Conservation (phyloP, 305 asterid species). For the Solanum aculeatissimum region DNA sequence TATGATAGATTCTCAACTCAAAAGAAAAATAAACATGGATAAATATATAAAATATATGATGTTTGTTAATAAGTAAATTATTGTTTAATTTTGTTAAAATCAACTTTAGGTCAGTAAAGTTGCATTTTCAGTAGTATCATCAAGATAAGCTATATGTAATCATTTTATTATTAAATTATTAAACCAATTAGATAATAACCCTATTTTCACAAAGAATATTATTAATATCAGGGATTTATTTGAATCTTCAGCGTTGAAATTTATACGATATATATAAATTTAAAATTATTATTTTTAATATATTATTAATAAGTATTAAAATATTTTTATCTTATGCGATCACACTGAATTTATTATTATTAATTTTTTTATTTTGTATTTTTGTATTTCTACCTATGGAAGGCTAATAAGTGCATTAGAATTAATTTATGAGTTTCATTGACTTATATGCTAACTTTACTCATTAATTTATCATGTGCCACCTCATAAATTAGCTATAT, state of each 20-base stretch:
- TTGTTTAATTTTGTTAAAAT: background rate
- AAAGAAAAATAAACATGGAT: background rate
- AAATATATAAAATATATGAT: background rate
- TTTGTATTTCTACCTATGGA: no score
- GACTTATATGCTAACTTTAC: background rate
- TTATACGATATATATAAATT: background rate
- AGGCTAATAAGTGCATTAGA: background rate
- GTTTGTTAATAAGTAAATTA: background rate
- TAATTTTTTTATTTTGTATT: no score
- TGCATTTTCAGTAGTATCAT: background rate
- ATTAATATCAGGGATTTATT: background rate
- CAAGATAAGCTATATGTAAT: background rate
- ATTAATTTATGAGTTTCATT: background rate
- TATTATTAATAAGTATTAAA: background rate
- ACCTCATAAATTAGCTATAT: background rate
- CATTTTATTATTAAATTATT: background rate
- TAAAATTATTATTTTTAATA: background rate
- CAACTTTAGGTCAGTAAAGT: background rate
- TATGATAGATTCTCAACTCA: rapidly evolving
- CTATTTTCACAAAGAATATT: background rate
- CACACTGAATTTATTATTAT: background rate
- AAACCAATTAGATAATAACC: background rate
- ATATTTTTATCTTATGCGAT: background rate
- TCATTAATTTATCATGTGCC: background rate
- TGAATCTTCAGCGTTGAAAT: background rate